phyloP scores from a whole-genome alignment of 495 filamentous ascomycete species.

The Podospora didyma region DNA sequence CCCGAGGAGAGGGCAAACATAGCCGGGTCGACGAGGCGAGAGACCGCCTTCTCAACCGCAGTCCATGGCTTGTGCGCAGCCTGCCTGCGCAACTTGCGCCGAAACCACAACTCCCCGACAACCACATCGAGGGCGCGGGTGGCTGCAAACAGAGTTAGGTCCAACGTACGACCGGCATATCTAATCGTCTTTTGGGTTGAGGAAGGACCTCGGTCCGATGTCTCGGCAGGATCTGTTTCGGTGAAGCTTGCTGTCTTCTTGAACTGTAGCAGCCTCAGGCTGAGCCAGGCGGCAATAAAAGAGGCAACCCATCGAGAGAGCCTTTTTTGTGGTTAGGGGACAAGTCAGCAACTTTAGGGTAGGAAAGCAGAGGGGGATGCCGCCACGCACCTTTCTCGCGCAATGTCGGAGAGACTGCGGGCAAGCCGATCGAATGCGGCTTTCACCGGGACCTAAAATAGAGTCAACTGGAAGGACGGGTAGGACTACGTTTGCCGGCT shows the following conservation, averaged over 20 bases:
- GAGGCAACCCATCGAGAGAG: slow-evolving; percentile 44
- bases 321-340: slow-evolving; percentile 21
- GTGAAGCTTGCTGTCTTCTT: slow-evolving; percentile 41
- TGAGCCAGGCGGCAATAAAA: slow-evolving; percentile 49
- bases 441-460: slow-evolving; percentile 27
- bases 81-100: slow-evolving; percentile 32
- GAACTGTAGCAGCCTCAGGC: slow-evolving; percentile 43
- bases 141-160: slow-evolving; percentile 78
- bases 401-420: slow-evolving; percentile 21
- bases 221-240: slow-evolving; percentile 23
- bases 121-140: slow-evolving; percentile 72
- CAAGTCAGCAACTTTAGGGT: slow-evolving; percentile 1
- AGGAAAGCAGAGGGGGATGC: neutral
- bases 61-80: slow-evolving; percentile 44
- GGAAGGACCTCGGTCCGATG: slow-evolving; percentile 1
- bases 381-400: slow-evolving; percentile 28
- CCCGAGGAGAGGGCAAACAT: slow-evolving; percentile 73
- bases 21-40: slow-evolving; percentile 58
- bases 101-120: slow-evolving; percentile 62
- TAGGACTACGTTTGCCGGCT: too few species aligned
- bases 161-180: slow-evolving; percentile 74
- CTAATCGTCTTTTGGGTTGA: slow-evolving; percentile 27
- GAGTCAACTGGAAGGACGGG: slow-evolving; percentile 1
- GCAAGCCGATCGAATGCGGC: slow-evolving; percentile 19
- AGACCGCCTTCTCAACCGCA: slow-evolving; percentile 45